Percentiles rank a stretch among this genome's conserved stretches.
Evolutionary conservation across 2,329 filamentous ascomycete genomes (phyloP).

Genomic region (Penicillium sp.): DNA sequence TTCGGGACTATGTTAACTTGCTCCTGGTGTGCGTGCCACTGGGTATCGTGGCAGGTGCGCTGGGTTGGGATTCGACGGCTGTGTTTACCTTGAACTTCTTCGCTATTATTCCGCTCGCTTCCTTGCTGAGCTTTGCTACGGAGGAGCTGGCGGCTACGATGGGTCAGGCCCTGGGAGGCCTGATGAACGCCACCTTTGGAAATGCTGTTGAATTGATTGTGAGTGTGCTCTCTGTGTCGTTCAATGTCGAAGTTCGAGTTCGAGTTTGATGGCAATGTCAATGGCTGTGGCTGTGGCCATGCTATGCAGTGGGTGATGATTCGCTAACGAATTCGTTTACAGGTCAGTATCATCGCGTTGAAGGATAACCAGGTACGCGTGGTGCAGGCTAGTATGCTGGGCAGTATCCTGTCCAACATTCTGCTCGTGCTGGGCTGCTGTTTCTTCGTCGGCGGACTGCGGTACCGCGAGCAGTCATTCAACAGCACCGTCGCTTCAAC

Average conservation of each 20-base stretch:
- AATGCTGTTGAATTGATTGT: constrained; percentile 69
- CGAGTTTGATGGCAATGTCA: not conserved
- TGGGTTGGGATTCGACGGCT: constrained; percentile 58
- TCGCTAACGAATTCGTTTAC: not conserved
- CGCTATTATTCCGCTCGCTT: constrained; percentile 64
- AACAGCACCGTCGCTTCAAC: constrained; percentile 54
- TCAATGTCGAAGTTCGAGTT: not conserved
- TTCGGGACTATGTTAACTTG: constrained; percentile 59
- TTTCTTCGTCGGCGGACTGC: constrained; percentile 73
- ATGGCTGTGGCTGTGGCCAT: not conserved
- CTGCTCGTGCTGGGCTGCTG: constrained; percentile 83
- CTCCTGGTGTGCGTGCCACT: constrained; percentile 66
- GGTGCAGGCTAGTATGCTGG: constrained; percentile 97
- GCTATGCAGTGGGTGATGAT: not conserved
- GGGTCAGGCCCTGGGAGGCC: constrained; percentile 62
- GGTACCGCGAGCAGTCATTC: constrained; percentile 67
- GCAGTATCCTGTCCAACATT: constrained; percentile 92
- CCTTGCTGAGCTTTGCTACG: constrained; percentile 64
- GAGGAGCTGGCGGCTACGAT: constrained; percentile 64
- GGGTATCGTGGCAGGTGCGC: constrained; percentile 64
- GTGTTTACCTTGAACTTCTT: constrained; percentile 66
- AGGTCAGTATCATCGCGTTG: constrained; percentile 92
- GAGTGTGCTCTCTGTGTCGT: constrained; percentile 68
- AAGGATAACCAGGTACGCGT: constrained; percentile 85
- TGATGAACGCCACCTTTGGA: constrained; percentile 68